phyloP scores from a whole-genome alignment of 2,329 filamentous ascomycete species.

The Sporothrix mexicana region DNA sequence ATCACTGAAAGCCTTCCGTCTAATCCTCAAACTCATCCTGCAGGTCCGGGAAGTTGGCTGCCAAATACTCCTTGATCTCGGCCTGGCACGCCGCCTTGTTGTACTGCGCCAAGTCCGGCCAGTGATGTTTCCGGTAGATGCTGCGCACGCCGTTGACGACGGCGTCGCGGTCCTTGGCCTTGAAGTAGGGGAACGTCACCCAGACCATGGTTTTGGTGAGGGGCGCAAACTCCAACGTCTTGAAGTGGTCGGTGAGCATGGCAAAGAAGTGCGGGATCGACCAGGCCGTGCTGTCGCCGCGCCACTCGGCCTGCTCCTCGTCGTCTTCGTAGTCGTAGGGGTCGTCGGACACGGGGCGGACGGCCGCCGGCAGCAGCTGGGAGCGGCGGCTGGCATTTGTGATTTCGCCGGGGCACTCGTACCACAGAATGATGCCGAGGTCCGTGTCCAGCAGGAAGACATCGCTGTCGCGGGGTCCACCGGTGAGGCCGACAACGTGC shows the following conservation, averaged over 20 bases:
- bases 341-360: slow-evolving; percentile 36
- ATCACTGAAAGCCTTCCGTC: no score
- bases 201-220: slow-evolving; percentile 35
- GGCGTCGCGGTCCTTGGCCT: slow-evolving; percentile 34
- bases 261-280: slow-evolving; percentile 42
- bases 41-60: neutral
- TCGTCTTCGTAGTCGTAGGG: slow-evolving; percentile 39
- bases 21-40: slow-evolving; percentile 12
- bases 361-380: neutral
- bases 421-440: slow-evolving; percentile 35
- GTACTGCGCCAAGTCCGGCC: slow-evolving; percentile 43
- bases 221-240: slow-evolving; percentile 39
- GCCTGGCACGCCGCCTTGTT: slow-evolving; percentile 42
- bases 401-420: slow-evolving; percentile 28
- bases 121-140: slow-evolving; percentile 45
- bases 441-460: slow-evolving; percentile 35
- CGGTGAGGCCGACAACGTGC: slow-evolving; percentile 35
- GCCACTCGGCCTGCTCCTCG: slow-evolving; percentile 41
- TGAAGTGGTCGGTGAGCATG: slow-evolving; percentile 41
- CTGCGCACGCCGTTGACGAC: slow-evolving; percentile 38
- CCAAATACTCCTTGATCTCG: slow-evolving; percentile 6
- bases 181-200: slow-evolving; percentile 37
- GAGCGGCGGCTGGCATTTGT: neutral
- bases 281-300: slow-evolving; percentile 40
- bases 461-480: slow-evolving; percentile 15